phyloP scores from a whole-genome alignment of 75 land plant species.

The Adiantum capillusveneris region DNA sequence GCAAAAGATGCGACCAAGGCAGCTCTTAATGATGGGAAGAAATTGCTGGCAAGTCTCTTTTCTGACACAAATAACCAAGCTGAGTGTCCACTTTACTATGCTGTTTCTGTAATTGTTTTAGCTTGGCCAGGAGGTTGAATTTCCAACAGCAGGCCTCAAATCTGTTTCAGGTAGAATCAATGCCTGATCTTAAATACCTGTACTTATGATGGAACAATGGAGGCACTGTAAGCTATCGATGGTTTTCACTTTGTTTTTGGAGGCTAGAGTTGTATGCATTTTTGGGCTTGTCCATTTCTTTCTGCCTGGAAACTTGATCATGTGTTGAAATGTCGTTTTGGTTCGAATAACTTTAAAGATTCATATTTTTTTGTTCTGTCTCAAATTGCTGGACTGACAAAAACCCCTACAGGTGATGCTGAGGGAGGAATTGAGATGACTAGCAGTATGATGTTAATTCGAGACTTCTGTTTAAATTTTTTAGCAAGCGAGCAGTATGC shows the following conservation, averaged over 20 bases:
- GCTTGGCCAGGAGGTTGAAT: conserved; percentile 76
- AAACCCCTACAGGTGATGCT: conserved; percentile 59
- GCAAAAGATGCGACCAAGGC: conserved; percentile 59
- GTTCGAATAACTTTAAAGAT: not conserved
- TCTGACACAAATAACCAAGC: not conserved
- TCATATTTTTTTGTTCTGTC: not conserved
- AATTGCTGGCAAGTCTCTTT: conserved; percentile 63
- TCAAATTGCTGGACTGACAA: not conserved
- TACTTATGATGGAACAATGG: conserved; percentile 5
- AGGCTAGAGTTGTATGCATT: not conserved
- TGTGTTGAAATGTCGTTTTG: too few relatives aligned
- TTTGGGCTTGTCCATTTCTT: not conserved
- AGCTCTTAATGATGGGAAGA: conserved; percentile 66
- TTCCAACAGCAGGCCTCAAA: conserved; percentile 85
- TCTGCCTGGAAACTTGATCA: too few relatives aligned
- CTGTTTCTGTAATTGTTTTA: not conserved
- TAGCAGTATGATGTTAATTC: conserved; percentile 75
- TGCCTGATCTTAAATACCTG: conserved; percentile 10
- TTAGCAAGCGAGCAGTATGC: conserved; percentile 55
- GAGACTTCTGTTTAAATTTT: conserved; percentile 63
- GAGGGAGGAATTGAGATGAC: conserved; percentile 99
- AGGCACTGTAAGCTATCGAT: not conserved
- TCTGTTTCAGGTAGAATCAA: conserved; percentile 74
- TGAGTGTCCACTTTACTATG: conserved; percentile 4
- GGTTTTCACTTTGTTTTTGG: not conserved